Evolutionary conservation across 768 basidiomycete species (phyloP), one percentile per base, ranked within the genome.

Genomic region (Termitomyces sp.): DNA sequence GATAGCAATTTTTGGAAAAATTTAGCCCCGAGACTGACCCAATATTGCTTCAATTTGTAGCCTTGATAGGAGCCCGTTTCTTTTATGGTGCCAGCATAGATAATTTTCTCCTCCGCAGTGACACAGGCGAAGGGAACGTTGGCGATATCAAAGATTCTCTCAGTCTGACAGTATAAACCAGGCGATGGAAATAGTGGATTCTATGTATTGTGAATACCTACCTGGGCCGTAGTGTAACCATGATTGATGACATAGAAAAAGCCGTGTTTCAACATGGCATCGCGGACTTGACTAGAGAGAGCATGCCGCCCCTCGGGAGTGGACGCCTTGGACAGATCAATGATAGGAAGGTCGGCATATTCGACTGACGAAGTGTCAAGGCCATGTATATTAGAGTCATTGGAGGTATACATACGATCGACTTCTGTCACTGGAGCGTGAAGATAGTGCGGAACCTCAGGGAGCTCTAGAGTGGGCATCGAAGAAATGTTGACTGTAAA

Each of bases 241-340:
- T 83, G 81, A 46, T 81, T 81, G 25, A 81, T 69, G 20, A 78
- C 76, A 60, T 82, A 83, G 69, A 83, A 79, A 59, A 83, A 83
- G 2, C 76, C 76, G 45, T 59, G 57, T 20, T 68, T 69, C 3
- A 66, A 63, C 74, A 86, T 76, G 2, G 83, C 84, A 52, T 81
- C 75, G 32, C 71, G 73, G 4, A 81, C 74, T 60, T 81, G 74
- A 9, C 66, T 52, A 0, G 78, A 77, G 1, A 86, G 69, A 20
- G 65, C 64, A 0, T 65, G 62, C 10, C 79, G 76, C 5, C 73
- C 79, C 60, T 81, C 76, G 0, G 68, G 63, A 11, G 74, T 81
- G 1, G 62, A 55, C 1, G 73, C 75, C 53, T 74, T 72, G 11
- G 83, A 73, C 14, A 87, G 65, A 63, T 86, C 83, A 55, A 86